A percentile compares a stretch with the other conserved stretches of the same genome.
These are phyloP conservation scores for Xenoacremonium recifei DNA, from an alignment of 2,329 filamentous ascomycete species.

Conservation along the genomic window DNA sequence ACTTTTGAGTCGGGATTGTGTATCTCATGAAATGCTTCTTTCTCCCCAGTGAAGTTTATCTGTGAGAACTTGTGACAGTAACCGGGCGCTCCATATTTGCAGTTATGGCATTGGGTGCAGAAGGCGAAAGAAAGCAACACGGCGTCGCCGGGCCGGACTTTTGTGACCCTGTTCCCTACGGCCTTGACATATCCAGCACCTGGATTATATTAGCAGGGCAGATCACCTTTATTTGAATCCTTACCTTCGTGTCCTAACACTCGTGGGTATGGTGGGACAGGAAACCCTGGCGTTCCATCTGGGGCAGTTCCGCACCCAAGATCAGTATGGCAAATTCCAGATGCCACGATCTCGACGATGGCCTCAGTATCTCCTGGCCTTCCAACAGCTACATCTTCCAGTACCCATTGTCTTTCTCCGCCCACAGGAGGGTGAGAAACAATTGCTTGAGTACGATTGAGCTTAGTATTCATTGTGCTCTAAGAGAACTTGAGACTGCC, in stretches of 20 bases:
- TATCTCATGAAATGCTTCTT: background rate
- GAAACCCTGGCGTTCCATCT: slow-evolving; percentile 9
- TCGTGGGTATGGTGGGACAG: slow-evolving; percentile 9
- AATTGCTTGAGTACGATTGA: slow-evolving; percentile 8
- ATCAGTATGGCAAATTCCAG: slow-evolving; percentile 11
- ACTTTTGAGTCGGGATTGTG: background rate
- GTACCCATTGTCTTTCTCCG: slow-evolving; percentile 7
- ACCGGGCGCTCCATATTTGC: slow-evolving; percentile 7
- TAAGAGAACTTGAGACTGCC: too few species aligned
- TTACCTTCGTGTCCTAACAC: slow-evolving; percentile 8
- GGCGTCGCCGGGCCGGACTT: slow-evolving; percentile 9
- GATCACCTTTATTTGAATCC: background rate
- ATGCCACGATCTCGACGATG: slow-evolving; percentile 9
- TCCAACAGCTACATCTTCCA: slow-evolving; percentile 3
- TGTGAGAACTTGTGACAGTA: slow-evolving; percentile 9
- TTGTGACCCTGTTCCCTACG: slow-evolving; percentile 5
- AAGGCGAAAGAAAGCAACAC: slow-evolving; percentile 11
- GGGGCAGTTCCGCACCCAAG: slow-evolving; percentile 9
- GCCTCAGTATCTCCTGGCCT: slow-evolving; percentile 6
- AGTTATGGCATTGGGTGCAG: slow-evolving; percentile 9
- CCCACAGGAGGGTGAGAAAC: slow-evolving; percentile 8
- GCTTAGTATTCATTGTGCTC: too few species aligned
- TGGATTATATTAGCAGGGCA: background rate
- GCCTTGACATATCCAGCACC: slow-evolving; percentile 4
- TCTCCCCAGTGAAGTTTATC: slow-evolving; percentile 6